These are phyloP conservation scores for Russula emetica DNA, from an alignment of 768 basidiomycete species.

Conservation along the genomic window DNA sequence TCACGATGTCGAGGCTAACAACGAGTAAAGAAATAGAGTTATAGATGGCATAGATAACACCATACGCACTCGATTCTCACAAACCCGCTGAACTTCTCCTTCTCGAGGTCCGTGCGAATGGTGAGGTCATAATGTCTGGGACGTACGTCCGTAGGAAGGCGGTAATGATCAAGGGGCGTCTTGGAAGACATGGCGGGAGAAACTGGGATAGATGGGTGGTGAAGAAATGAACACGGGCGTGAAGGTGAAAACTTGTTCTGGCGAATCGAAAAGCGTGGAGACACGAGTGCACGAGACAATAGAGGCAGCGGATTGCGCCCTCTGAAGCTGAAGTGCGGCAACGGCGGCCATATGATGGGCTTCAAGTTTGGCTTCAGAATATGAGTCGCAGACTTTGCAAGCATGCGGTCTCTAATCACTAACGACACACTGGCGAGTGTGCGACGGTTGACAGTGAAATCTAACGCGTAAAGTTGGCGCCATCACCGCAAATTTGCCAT, in stretches of 20 bases:
- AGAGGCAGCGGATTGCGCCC: conserved; percentile 7
- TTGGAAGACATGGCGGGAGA: conserved; percentile 5
- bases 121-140: conserved; percentile 77
- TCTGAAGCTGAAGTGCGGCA: background rate
- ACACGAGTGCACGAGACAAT: background rate
- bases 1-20: conserved; percentile 56
- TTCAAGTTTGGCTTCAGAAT: conserved; percentile 1
- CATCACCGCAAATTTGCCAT: no score
- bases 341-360: conserved; percentile 10
- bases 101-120: conserved; percentile 76
- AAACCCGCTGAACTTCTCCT: conserved; percentile 70
- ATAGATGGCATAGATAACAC: background rate
- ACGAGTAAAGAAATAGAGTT: background rate
- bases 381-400: background rate
- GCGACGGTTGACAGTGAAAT: background rate
- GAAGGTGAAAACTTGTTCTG: background rate
- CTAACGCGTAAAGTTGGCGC: background rate
- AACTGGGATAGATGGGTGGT: background rate
- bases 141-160: conserved; percentile 62
- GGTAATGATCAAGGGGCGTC: conserved; percentile 35
- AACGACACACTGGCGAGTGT: background rate
- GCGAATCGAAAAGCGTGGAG: background rate
- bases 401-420: conserved; percentile 8
- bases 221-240: conserved; percentile 21
- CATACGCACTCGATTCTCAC: conserved; percentile 61